These are phyloP conservation scores for Boletus fagicola DNA, from an alignment of 768 basidiomycete genomes.

Conservation along the genomic window DNA sequence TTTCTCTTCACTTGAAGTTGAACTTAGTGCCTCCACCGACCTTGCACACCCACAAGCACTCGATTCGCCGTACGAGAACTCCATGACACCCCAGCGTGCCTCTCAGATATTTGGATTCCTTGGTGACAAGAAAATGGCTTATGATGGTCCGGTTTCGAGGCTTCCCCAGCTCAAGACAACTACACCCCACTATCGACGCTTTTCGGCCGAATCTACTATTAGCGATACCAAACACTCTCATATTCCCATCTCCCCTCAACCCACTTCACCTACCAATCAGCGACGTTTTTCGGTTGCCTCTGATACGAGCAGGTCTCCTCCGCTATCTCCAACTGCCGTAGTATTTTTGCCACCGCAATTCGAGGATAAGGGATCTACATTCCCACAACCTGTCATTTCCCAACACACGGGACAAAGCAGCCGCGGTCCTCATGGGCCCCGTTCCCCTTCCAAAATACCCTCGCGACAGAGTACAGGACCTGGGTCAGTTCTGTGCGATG, in stretches of 20 bases:
- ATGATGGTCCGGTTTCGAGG: conserved; percentile 34
- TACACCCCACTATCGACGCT: conserved; percentile 18
- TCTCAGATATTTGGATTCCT: conserved; percentile 77
- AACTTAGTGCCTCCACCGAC: conserved; percentile 55
- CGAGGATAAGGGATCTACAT: conserved; percentile 3
- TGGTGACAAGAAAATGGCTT: conserved; percentile 44
- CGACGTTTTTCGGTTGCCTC: conserved; percentile 17
- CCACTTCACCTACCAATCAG: conserved; percentile 9
- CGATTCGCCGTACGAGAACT: conserved; percentile 38
- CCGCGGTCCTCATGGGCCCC: conserved; percentile 46
- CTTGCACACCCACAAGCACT: conserved; percentile 23
- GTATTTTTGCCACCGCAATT: background rate
- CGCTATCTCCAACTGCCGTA: conserved; percentile 3
- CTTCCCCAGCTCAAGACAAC: conserved; percentile 32
- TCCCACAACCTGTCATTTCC: background rate
- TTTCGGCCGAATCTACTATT: conserved; percentile 24
- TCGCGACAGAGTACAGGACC: conserved; percentile 30
- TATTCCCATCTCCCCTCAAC: conserved; percentile 15
- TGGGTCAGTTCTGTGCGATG: conserved; percentile 5
- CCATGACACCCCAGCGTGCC: conserved; percentile 61
- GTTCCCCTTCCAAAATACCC: conserved; percentile 35
- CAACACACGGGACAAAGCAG: conserved; percentile 25
- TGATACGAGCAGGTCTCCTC: conserved; percentile 10
- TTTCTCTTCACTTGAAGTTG: conserved; percentile 76
- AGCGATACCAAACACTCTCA: conserved; percentile 27